These are phyloP conservation scores for Xylariomycetidae sp. DNA, from an alignment of 2,329 filamentous ascomycete genomes.

Conservation along the genomic window DNA sequence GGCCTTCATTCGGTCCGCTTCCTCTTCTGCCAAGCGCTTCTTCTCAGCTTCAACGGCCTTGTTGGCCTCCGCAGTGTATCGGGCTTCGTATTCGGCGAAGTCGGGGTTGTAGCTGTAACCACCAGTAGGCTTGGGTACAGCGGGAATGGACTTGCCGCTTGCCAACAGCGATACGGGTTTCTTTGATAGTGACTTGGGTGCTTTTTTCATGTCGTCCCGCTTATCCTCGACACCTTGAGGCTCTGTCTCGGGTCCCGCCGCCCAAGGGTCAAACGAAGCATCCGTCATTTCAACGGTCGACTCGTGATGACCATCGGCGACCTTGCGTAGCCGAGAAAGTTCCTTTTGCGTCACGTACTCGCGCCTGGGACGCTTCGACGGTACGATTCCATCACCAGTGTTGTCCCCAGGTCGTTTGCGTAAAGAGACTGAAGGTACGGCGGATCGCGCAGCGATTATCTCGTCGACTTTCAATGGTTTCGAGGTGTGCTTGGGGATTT, in stretches of 20 bases:
- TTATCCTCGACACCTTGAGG: slow-evolving; percentile 26
- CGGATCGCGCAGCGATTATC: slow-evolving; percentile 71
- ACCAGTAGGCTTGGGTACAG: slow-evolving; percentile 71
- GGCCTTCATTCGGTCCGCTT: slow-evolving; percentile 59
- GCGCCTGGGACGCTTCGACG: slow-evolving; percentile 68
- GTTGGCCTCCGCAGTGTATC: slow-evolving; percentile 67
- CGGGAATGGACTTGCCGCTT: slow-evolving; percentile 71
- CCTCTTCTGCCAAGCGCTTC: slow-evolving; percentile 61
- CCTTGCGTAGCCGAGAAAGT: slow-evolving; percentile 66
- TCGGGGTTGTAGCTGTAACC: slow-evolving; percentile 90
- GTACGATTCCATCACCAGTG: slow-evolving; percentile 66
- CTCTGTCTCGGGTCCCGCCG: slow-evolving; percentile 36
- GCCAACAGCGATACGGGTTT: slow-evolving; percentile 77
- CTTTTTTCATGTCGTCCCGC: slow-evolving; percentile 51
- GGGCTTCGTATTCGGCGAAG: slow-evolving; percentile 77
- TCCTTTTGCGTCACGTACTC: slow-evolving; percentile 84
- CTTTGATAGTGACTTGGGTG: slow-evolving; percentile 68
- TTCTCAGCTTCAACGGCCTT: slow-evolving; percentile 76
- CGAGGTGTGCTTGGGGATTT: slow-evolving; percentile 57
- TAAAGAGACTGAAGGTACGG: slow-evolving; percentile 69
- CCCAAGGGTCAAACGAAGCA: slow-evolving; percentile 78
- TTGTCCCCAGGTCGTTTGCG: slow-evolving; percentile 70
- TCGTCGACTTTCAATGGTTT: slow-evolving; percentile 87
- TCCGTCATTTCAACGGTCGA: slow-evolving; percentile 49
- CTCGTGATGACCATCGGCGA: slow-evolving; percentile 69